Conservation (phyloP, 345 rosid species). For the Gossypium ekmanianum region DNA sequence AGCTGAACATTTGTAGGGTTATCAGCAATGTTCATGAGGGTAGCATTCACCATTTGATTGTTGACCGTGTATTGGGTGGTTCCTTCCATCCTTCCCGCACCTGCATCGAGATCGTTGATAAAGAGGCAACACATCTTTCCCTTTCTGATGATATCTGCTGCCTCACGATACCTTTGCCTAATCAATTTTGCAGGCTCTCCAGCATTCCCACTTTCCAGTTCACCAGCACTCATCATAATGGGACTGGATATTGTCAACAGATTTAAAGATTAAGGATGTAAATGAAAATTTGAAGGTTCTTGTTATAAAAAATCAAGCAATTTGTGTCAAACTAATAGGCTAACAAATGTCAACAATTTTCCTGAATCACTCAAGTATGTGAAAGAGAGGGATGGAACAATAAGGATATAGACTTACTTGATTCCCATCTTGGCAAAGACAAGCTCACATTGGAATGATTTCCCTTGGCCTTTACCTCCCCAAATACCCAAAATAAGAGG, state of each 20-base stretch:
- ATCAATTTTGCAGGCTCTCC: conserved; percentile 94
- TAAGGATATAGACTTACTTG: conserved; percentile 42
- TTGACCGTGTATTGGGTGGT: conserved; percentile 95
- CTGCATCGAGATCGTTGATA: conserved; percentile 97
- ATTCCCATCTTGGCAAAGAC: conserved; percentile 98
- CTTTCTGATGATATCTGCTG: conserved; percentile 83
- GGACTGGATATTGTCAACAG: conserved; percentile 48
- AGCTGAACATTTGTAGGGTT: conserved; percentile 92
- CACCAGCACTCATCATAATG: conserved; percentile 99
- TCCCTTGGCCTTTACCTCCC: conserved; percentile 99
- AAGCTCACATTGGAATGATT: conserved; percentile 97
- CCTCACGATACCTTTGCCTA: conserved; percentile 95
- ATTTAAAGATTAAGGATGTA: neutral
- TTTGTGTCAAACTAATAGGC: neutral
- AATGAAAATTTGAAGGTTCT: neutral
- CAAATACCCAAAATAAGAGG: conserved; percentile 94
- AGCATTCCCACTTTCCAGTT: conserved; percentile 91
- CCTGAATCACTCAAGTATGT: neutral
- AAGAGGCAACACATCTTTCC: conserved; percentile 95
- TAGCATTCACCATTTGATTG: conserved; percentile 99
- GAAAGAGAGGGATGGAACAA: neutral
- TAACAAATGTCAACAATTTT: neutral
- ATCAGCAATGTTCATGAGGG: conserved; percentile 99
- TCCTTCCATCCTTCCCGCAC: conserved; percentile 93
- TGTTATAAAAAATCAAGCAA: neutral